Evolutionary conservation across 129 eudicot genomes (phyloP), one percentile per base, ranked within the genome.

Genomic region (Chrysanthemum makinoi): DNA sequence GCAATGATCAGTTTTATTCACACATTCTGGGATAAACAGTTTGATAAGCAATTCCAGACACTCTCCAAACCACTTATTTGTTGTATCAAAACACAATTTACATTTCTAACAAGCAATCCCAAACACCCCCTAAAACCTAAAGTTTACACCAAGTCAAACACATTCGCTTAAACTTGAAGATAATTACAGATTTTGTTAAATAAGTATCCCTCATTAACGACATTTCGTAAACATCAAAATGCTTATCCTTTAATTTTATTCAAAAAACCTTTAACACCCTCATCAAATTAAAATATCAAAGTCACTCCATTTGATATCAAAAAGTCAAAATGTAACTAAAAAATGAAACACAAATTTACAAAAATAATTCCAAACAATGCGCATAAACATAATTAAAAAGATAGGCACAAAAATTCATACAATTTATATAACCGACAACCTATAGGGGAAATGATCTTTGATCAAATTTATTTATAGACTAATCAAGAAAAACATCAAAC

Each of bases 221-320:
- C 14, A 24, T 12, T 20, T 12, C 2, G 33, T 8, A n/a, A 56
- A 12, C 12, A 19, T 24, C 2, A 24, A 2, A 13, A 24, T 22
- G 13, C 39, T 59, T 59, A 19, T 22, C 39, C 5, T 11, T 3
- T 26, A 12, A 22, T 26, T 22, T 61, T 26, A 26, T 39, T 26
- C 10, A 3, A 22, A 19, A n/a, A 59, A 22, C 64, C 13, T 5
- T 22, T 22, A 12, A 60, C 65, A 61, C 66, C 39, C 39, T 61
- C 20, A 61, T 60, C 65, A 58, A 58, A 20, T 11, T 58, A 10
- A 30, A 24, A 55, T 16, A 16, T 60, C 44, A 11, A 19, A 24
- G 35, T 20, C 14, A 60, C 65, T 60, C 33, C 65, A 61, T 61
- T 30, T 61, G 66, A 61, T 20, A 17, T 61, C 10, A 70, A 76